Percentiles rank a stretch among this genome's conserved stretches.
phyloP scores from a whole-genome alignment of 805 yeast genomes.

The Aciculoconidium aculeatum region DNA sequence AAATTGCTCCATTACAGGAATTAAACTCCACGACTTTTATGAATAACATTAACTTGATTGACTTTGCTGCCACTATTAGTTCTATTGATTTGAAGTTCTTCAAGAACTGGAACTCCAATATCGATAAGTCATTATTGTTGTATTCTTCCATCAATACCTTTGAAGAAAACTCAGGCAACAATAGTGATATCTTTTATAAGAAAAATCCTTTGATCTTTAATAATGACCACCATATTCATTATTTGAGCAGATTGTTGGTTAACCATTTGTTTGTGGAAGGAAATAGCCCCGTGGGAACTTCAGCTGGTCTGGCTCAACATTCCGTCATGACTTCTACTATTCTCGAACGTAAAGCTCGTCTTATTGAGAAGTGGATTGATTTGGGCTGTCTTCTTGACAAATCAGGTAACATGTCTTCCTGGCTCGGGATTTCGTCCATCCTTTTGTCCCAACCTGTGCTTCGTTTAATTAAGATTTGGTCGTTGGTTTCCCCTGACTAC shows the following conservation, averaged over 20 bases:
- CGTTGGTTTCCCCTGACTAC: constrained; percentile 53
- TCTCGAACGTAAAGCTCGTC: constrained; percentile 49
- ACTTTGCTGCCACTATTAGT: constrained; percentile 60
- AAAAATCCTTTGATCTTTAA: constrained; percentile 77
- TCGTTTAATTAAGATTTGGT: constrained; percentile 72
- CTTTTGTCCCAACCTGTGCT: constrained; percentile 79
- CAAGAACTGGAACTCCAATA: constrained; percentile 69
- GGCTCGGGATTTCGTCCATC: constrained; percentile 85
- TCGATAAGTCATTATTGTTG: constrained; percentile 71
- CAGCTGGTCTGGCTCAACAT: constrained; percentile 1
- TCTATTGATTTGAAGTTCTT: constrained; percentile 62
- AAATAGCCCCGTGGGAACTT: constrained; percentile 8
- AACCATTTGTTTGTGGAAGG: constrained; percentile 61
- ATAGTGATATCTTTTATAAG: constrained; percentile 35
- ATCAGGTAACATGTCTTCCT: constrained; percentile 87
- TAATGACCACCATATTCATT: constrained; percentile 61
- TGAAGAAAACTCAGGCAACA: constrained; percentile 2
- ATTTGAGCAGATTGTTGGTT: constrained; percentile 63
- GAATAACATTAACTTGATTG: constrained; percentile 41
- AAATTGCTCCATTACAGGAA: constrained; percentile 20
- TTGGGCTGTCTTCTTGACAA: constrained; percentile 73
- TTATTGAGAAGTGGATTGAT: constrained; percentile 78
- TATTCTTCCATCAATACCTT: constrained; percentile 36
- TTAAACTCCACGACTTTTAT: constrained; percentile 46
- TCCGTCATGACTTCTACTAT: constrained; percentile 10